A percentile compares a stretch with the other conserved stretches of the same genome.
These are phyloP conservation scores for Capsella bursapastoris DNA, from an alignment of 345 rosid genomes.

Conservation along the genomic window DNA sequence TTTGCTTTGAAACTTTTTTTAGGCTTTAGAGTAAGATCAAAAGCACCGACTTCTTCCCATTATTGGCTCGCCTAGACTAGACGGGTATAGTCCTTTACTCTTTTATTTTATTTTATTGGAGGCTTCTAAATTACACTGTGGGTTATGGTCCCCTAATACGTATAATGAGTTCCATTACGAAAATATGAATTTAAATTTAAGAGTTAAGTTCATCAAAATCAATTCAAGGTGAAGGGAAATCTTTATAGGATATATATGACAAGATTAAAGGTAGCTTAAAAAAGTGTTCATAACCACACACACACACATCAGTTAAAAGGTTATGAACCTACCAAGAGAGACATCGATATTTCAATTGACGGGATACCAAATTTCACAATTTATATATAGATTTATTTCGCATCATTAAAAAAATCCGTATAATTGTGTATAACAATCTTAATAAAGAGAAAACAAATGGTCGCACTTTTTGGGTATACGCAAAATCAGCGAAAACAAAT, in stretches of 20 bases:
- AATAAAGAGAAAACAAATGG: not conserved
- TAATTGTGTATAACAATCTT: not conserved
- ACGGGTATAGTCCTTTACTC: not conserved
- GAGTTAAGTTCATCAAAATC: not conserved
- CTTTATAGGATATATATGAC: not conserved
- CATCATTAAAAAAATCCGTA: not conserved
- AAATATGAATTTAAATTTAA: not conserved
- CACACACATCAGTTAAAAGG: not conserved
- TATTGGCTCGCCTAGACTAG: conserved; percentile 16
- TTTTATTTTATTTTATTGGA: conserved; percentile 9
- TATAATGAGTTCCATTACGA: not conserved
- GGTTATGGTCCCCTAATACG: conserved; percentile 2
- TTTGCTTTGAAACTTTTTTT: conserved; percentile 12
- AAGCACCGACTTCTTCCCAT: conserved; percentile 39
- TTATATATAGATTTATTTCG: not conserved
- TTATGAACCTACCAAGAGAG: not conserved
- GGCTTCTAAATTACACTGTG: conserved; percentile 10
- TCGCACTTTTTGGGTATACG: not conserved
- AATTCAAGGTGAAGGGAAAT: not conserved
- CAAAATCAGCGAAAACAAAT: not conserved
- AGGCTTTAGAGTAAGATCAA: conserved; percentile 5
- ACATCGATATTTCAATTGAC: not conserved
- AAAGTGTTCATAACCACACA: not conserved
- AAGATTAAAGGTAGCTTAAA: too few relatives aligned
- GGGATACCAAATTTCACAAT: not conserved